Conservation (phyloP, 2,329 filamentous ascomycete genomes). For the Trichothecium roseum region DNA sequence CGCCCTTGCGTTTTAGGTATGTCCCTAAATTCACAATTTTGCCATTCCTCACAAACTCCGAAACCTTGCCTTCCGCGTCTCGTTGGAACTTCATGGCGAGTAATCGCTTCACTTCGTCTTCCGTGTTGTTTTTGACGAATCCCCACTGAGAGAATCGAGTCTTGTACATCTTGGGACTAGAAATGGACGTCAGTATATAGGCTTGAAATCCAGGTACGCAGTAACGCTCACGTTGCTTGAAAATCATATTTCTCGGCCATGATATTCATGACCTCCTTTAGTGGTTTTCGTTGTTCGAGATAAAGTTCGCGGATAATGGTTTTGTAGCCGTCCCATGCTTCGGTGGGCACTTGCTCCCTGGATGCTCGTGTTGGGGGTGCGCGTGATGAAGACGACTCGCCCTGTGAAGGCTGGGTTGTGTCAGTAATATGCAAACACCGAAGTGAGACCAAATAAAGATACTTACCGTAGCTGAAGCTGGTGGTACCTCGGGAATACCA, state of each 20-base stretch:
- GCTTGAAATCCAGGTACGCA: not conserved
- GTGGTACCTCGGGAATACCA: not conserved
- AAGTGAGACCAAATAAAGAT: not conserved
- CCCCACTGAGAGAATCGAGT: conserved; percentile 45
- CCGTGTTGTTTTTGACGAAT: conserved; percentile 44
- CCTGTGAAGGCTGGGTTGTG: not conserved
- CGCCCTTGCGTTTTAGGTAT: conserved; percentile 41
- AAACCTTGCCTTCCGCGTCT: conserved; percentile 41
- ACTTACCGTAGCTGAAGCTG: not conserved
- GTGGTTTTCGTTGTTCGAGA: conserved; percentile 36
- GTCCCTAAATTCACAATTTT: conserved; percentile 40
- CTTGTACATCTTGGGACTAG: conserved; percentile 44
- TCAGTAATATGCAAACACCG: conserved; percentile 1
- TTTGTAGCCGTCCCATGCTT: conserved; percentile 38
- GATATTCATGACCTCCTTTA: conserved; percentile 42
- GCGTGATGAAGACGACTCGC: conserved; percentile 2
- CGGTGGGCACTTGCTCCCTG: conserved; percentile 32
- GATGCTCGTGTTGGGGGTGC: conserved; percentile 18
- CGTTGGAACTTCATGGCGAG: conserved; percentile 42
- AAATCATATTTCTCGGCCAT: conserved; percentile 39
- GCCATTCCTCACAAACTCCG: conserved; percentile 41
- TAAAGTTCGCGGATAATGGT: conserved; percentile 33
- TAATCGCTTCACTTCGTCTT: conserved; percentile 39
- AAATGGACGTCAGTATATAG: not conserved
- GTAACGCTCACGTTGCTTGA: conserved; percentile 33